phyloP scores from a whole-genome alignment of 1,284 basidiomycete species.

The Apiotrichum veenhuisii region DNA sequence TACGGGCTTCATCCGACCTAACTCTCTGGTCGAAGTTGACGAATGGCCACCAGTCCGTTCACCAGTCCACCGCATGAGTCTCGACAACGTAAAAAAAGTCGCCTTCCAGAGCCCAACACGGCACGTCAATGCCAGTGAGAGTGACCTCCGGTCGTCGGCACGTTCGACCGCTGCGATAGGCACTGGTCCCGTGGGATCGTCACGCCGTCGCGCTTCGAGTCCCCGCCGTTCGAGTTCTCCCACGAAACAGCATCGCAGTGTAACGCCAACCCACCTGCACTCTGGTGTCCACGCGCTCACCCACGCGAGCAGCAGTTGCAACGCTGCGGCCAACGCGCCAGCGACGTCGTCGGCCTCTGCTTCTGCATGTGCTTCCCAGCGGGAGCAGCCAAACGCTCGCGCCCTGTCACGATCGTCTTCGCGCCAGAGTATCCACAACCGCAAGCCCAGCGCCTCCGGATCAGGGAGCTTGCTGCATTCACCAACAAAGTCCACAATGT shows the following conservation, averaged over 20 bases:
- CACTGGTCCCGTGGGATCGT: background rate
- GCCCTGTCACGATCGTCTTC: constrained; percentile 9
- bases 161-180: background rate
- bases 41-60: constrained; percentile 6
- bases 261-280: background rate
- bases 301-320: background rate
- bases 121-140: constrained; percentile 6
- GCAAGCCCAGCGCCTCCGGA: background rate
- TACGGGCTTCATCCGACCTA: background rate
- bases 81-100: constrained; percentile 21
- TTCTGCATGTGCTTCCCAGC: background rate
- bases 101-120: constrained; percentile 13
- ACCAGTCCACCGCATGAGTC: constrained; percentile 10
- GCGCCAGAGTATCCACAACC: constrained; percentile 1
- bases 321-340: background rate
- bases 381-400: background rate
- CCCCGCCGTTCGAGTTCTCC: constrained; percentile 2
- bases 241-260: background rate
- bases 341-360: background rate
- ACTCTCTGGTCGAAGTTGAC: constrained; percentile 1
- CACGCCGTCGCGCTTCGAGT: background rate
- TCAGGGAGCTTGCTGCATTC: constrained; percentile 2
- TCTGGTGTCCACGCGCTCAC: background rate
- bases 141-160: constrained; percentile 6
- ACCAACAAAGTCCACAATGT: constrained; percentile 9